Percentiles rank a stretch among this genome's conserved stretches.
Conservation (phyloP, 805 yeast species). For the Spathaspora sp. region DNA sequence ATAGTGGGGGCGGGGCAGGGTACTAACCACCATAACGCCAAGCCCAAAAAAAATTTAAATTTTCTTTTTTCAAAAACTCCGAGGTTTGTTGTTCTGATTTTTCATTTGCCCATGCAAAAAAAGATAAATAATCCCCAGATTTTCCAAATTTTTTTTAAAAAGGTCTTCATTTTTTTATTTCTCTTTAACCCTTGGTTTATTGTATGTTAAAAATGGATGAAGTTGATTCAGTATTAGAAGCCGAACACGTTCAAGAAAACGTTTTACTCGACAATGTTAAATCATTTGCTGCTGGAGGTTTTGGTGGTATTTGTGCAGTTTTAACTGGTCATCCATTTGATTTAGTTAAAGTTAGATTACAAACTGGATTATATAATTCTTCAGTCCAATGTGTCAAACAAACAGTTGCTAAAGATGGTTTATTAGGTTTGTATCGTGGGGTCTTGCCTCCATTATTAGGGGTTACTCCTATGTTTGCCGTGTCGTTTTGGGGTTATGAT, state of each 20-base stretch:
- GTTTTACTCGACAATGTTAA: constrained; percentile 69
- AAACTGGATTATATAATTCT: constrained; percentile 68
- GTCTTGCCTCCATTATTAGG: constrained; percentile 94
- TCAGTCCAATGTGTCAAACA: constrained; percentile 65
- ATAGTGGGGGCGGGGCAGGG: not conserved
- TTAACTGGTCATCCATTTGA: constrained; percentile 96
- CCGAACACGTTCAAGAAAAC: constrained; percentile 7
- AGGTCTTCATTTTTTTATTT: not conserved
- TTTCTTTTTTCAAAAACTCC: not conserved
- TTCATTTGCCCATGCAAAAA: not conserved
- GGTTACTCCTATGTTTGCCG: constrained; percentile 98
- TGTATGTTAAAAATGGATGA: constrained; percentile 32
- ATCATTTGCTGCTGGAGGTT: constrained; percentile 89
- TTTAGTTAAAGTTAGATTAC: constrained; percentile 85
- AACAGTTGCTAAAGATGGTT: constrained; percentile 72
- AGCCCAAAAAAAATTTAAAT: not conserved
- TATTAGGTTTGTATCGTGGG: constrained; percentile 83
- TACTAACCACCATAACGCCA: not conserved
- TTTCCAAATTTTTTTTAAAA: not conserved
- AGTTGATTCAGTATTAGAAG: constrained; percentile 31
- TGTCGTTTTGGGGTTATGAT: constrained; percentile 97
- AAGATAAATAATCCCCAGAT: constrained; percentile 1
- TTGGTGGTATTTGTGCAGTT: constrained; percentile 96
- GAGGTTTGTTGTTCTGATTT: not conserved
- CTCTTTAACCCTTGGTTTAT: not conserved